Percentiles rank a stretch among this genome's conserved stretches.
Evolutionary conservation across 306 rosid genomes (phyloP).

Genomic region (Bauhinia variegata): DNA sequence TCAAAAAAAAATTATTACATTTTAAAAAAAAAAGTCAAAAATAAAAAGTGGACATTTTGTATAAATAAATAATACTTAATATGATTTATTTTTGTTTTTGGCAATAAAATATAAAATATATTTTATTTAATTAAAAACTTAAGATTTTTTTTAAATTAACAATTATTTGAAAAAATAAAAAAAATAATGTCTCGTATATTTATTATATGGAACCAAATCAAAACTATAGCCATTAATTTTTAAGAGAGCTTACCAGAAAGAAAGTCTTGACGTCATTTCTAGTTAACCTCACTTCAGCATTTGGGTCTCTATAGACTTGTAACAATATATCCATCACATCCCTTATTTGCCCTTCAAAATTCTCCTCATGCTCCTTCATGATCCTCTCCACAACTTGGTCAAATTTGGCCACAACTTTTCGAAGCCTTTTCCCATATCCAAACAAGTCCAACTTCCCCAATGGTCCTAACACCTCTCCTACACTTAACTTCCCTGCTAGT

Average conservation of each 20-base stretch:
- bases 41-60: no score
- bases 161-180: no score
- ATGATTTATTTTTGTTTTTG: no score
- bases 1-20: no score
- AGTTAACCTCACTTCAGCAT: constrained; percentile 53
- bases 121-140: no score
- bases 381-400: constrained; percentile 61
- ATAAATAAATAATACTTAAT: no score
- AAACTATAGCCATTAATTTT: no score
- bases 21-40: no score
- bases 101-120: no score
- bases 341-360: not conserved
- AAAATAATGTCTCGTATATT: no score
- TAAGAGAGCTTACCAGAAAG: constrained; percentile 55
- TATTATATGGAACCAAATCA: no score
- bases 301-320: constrained; percentile 46
- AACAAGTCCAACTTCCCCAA: constrained; percentile 60
- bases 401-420: constrained; percentile 32
- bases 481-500: constrained; percentile 55
- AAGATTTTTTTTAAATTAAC: no score
- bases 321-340: constrained; percentile 66
- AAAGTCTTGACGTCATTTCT: constrained; percentile 65
- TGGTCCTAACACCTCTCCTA: constrained; percentile 66
- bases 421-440: constrained; percentile 53
- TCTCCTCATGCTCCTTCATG: constrained; percentile 55